Base-by-base conservation (phyloP, 1,139 yeast genomes). In the Candida frijolesensis region DNA sequence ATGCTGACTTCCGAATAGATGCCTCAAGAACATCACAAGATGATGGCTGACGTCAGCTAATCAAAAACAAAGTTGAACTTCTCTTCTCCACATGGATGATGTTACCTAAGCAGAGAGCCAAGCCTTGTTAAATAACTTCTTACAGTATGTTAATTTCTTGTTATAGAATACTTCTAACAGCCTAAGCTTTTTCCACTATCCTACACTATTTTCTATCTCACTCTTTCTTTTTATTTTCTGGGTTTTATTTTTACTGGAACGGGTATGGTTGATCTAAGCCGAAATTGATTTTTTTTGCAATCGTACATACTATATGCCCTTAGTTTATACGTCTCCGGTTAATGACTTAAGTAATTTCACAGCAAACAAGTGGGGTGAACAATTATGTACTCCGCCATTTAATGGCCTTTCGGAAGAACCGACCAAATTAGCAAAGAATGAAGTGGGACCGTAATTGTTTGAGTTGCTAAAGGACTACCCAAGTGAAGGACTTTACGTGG, bases 251-350 rank as follows among this genome's bases (percentile, higher is more conserved):
- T 34, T 43, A 43, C 45, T 43, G 2, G 22, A 43, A 34, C 10
- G 38, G 45, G 45, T 25, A 43, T 35, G 41, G 19, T 8, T 12
- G 16, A 43, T 19, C 45, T 43, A 25, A 43, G 41, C 45, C 45
- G 18, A 19, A 22, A 15, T 41, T 27, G 33, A 15, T 8, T 8
- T 14, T 14, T 19, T 30, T 30, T 30, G 34, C 14, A 30, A 12
- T 11, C 34, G 6, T 11, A 11, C 11, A 12, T 11, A 30, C 34
- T 12, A 30, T n/a, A 12, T 4, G 12, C 14, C 15, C 35, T 33
- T 33, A 15, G 15, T 32, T 32, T 10, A 11, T 8, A 32, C 14
- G 9, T 35, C 25, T 10, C 25, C 14, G 40, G 9, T 8, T 38
- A 14, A 12, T 12, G 5, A 38, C 10, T 25, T 38, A 22, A 18